A percentile compares a stretch with the other conserved stretches of the same genome.
These are phyloP conservation scores for Serpula lacrymans DNA, from an alignment of 768 basidiomycete species.

Conservation along the genomic window DNA sequence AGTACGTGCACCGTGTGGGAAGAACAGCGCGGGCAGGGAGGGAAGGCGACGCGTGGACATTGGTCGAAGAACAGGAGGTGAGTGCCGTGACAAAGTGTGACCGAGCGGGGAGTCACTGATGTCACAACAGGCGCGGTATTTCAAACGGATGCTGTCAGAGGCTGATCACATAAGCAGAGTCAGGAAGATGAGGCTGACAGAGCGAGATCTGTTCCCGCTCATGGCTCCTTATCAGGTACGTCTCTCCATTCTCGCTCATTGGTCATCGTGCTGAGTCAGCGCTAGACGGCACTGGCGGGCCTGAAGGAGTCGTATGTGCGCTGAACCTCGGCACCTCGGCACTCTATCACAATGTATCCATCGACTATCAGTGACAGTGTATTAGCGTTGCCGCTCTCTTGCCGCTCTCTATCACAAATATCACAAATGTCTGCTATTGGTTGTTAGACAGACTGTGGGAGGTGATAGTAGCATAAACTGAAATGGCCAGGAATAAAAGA, in stretches of 20 bases:
- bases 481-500: too few species aligned
- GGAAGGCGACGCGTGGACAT: conserved; percentile 85
- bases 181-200: conserved; percentile 61
- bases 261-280: conserved; percentile 3
- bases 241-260: neutral
- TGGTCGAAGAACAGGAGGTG: conserved; percentile 94
- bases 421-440: neutral
- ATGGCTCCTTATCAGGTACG: conserved; percentile 66
- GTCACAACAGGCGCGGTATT: conserved; percentile 67
- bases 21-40: conserved; percentile 93
- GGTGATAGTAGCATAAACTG: too few species aligned
- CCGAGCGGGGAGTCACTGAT: conserved; percentile 2
- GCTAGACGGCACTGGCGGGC: conserved; percentile 24
- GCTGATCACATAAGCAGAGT: conserved; percentile 69
- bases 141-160: conserved; percentile 76
- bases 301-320: conserved; percentile 26
- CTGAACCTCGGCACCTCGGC: conserved; percentile 4
- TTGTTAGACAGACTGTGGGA: too few species aligned
- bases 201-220: conserved; percentile 56
- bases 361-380: too few species aligned
- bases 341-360: conserved; percentile 1
- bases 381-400: neutral
- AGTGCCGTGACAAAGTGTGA: conserved; percentile 7
- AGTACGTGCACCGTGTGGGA: conserved; percentile 97
- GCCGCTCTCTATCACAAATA: neutral